Conservation (phyloP, 2,329 filamentous ascomycete species). For the Sclerotinia glacialis region DNA sequence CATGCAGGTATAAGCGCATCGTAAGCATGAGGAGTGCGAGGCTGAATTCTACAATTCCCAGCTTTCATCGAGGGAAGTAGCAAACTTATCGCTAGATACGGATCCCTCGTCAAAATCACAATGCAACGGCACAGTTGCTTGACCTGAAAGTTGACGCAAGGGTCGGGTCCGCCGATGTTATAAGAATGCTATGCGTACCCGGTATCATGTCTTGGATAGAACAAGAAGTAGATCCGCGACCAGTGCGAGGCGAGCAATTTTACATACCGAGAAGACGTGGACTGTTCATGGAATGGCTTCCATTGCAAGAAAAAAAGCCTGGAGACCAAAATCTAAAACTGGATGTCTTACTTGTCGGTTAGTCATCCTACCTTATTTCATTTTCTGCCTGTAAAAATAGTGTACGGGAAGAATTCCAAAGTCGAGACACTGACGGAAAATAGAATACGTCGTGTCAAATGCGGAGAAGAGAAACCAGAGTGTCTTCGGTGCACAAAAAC, state of each 20-base stretch:
- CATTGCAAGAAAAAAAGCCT: slow-evolving; percentile 31
- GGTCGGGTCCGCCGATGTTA: background rate
- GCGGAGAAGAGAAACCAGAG: slow-evolving; percentile 36
- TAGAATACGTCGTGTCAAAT: slow-evolving; percentile 38
- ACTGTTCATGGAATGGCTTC: background rate
- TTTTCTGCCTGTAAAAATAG: background rate
- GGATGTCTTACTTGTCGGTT: slow-evolving; percentile 37
- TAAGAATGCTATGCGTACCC: slow-evolving; percentile 2
- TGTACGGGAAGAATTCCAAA: background rate
- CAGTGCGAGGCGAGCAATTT: background rate
- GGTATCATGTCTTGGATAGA: slow-evolving; percentile 1
- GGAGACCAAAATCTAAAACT: slow-evolving; percentile 35
- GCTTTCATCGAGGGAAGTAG: background rate
- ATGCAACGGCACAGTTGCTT: slow-evolving; percentile 15
- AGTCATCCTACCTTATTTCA: slow-evolving; percentile 12
- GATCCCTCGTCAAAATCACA: background rate
- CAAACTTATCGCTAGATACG: background rate
- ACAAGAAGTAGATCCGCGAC: background rate
- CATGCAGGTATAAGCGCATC: background rate
- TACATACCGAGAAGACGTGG: background rate
- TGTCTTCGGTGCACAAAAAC: slow-evolving; percentile 36
- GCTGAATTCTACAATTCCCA: slow-evolving; percentile 13
- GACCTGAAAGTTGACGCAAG: background rate
- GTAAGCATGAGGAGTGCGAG: background rate
- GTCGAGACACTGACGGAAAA: slow-evolving; percentile 5